phyloP scores from a whole-genome alignment of 129 eudicot species.

The Arctium lappa region DNA sequence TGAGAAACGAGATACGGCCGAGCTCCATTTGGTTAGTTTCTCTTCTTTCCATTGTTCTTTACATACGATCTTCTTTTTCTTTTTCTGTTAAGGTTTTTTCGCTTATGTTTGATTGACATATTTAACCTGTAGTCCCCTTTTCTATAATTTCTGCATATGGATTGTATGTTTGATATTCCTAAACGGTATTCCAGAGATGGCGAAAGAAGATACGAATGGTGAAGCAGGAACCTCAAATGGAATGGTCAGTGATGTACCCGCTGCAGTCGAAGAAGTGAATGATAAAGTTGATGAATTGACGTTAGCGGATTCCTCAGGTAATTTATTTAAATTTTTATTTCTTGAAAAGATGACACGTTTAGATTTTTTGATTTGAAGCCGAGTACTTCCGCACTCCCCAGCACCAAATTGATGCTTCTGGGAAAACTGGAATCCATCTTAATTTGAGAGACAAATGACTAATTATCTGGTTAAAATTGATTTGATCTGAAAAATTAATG shows the following conservation, averaged over 20 bases:
- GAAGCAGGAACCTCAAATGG: slow-evolving; percentile 21
- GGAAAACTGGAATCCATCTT: background rate
- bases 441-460: background rate
- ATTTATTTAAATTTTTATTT: background rate
- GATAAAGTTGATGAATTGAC: slow-evolving; percentile 27
- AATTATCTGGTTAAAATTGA: background rate
- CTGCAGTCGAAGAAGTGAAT: slow-evolving; percentile 22
- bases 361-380: slow-evolving; percentile 2
- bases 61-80: background rate
- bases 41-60: background rate
- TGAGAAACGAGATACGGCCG: slow-evolving; percentile 1
- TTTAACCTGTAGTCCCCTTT: background rate
- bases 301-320: slow-evolving; percentile 32
- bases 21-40: slow-evolving; percentile 10
- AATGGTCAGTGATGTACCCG: slow-evolving; percentile 9
- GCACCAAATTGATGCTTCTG: slow-evolving; percentile 1
- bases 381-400: background rate
- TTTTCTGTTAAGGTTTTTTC: background rate
- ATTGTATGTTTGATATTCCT: background rate
- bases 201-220: slow-evolving; percentile 27
- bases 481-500: slow-evolving; percentile 4
- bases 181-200: slow-evolving; percentile 11
- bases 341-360: background rate
- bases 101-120: background rate
- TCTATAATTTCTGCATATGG: background rate